Evolutionary conservation across 352 stramenopile species (phyloP), one percentile per base, ranked within the genome.

Genomic region (Phytophthora idaei): DNA sequence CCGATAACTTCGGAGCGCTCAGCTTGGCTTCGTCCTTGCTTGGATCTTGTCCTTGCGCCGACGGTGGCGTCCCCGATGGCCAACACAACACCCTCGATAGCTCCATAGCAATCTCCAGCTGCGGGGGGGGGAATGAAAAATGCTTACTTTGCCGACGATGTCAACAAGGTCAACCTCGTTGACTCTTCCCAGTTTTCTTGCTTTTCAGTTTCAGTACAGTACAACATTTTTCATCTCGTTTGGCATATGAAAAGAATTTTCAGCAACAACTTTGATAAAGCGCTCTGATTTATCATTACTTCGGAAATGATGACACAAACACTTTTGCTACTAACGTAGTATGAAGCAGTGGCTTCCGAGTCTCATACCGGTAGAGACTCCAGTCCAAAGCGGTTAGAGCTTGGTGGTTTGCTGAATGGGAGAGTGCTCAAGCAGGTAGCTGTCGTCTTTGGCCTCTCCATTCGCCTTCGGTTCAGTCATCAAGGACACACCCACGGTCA

Each of bases 401-500:
- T 49, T 64, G 25, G 48, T 34, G 28, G 25, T 17, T 32, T 65
- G 48, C 32, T 62, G 64, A 34, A 73, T n/a, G 4, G 67, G 58
- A 7, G 54, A 78, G 25, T 54, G 61, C 17, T 69, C 53, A 4
- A 75, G 42, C 44, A 69, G 45, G 36, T 75, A 78, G 44, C 67
- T 72, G 48, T 66, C 56, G 32, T 66, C 67, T 8, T 36, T 62
- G 7, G 37, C 51, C 3, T 34, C 37, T 59, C 78, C 68, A 41
- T 61, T 73, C 12, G 60, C 63, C 17, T 39, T 56, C 12, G 76
- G 61, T 29, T 57, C 10, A 4, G 83, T 59, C 56, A 74, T 54
- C 50, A 94, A 71, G 41, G 85, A 92, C 31, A 91, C 75, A 17
- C 28, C 68, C 25, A 92, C 54, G 3, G 86, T 92, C 46, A 79